Evolutionary conservation across 805 yeast species (phyloP).

Genomic region (Candida stauntonica): DNA sequence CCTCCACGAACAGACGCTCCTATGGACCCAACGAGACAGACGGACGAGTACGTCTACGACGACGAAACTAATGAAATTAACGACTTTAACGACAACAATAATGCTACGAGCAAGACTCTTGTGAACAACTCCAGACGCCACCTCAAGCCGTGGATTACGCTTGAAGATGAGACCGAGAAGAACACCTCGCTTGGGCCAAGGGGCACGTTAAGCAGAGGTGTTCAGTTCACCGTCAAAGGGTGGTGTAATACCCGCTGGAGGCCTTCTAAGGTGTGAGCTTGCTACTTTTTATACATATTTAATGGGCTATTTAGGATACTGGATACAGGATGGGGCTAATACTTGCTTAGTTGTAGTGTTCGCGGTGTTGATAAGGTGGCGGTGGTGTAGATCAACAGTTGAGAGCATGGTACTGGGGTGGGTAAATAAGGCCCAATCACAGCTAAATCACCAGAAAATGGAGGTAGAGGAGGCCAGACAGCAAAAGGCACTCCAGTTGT

Average conservation of each 20-base stretch:
- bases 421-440: too few relatives aligned
- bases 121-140: conserved; percentile 23
- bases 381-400: too few relatives aligned
- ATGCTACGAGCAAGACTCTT: background rate
- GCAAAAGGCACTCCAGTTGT: conserved; percentile 52
- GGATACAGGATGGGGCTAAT: conserved; percentile 3
- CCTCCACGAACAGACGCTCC: conserved; percentile 44
- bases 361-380: too few relatives aligned
- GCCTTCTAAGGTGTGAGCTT: conserved; percentile 2
- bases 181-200: conserved; percentile 17
- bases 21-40: conserved; percentile 20
- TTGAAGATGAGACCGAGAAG: conserved; percentile 20
- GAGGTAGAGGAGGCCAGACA: conserved; percentile 10
- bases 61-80: background rate
- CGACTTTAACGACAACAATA: conserved; percentile 4
- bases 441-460: too few relatives aligned
- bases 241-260: conserved; percentile 27
- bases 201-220: conserved; percentile 18
- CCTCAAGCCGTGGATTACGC: conserved; percentile 27
- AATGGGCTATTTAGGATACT: background rate
- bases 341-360: background rate
- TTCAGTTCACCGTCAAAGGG: conserved; percentile 28
- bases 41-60: conserved; percentile 24
- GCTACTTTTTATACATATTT: background rate
- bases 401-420: too few relatives aligned